phyloP scores from a whole-genome alignment of 495 filamentous ascomycete genomes.

The Penicillium paxilli region DNA sequence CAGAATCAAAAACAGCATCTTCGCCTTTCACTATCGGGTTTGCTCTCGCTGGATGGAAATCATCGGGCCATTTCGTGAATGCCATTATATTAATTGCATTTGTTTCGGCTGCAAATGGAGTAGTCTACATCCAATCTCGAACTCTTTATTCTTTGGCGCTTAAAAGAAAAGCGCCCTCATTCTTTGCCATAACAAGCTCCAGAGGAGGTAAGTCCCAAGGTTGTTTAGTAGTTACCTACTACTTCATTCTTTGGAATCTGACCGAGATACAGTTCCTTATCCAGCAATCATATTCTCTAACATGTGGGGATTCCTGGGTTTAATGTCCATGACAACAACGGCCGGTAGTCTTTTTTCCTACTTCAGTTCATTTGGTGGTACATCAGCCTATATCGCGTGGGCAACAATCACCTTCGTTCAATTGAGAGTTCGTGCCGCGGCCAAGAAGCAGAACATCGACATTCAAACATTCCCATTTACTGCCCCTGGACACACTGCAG shows the following conservation, averaged over 20 bases:
- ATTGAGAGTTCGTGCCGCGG: not conserved
- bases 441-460: not conserved
- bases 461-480: not conserved
- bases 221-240: too few relatives aligned
- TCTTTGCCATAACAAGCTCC: not conserved
- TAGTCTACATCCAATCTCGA: not conserved
- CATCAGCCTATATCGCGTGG: constrained; percentile 3
- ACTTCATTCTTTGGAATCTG: not conserved
- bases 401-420: constrained; percentile 1
- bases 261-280: not conserved
- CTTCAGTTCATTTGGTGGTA: constrained; percentile 4
- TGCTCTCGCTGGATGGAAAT: not conserved
- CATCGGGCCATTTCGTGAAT: not conserved
- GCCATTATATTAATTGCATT: not conserved
- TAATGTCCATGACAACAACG: not conserved
- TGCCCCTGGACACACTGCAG: constrained; percentile 1
- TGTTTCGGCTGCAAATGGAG: not conserved
- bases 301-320: constrained; percentile 5
- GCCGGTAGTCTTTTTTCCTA: constrained; percentile 2
- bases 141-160: not conserved
- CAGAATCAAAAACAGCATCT: not conserved
- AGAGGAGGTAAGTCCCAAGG: not conserved
- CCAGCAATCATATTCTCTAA: constrained; percentile 2
- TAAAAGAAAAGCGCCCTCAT: not conserved
- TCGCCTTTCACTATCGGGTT: not conserved